phyloP scores from a whole-genome alignment of 2,329 filamentous ascomycete genomes.

The Microsporum ferrugineum region DNA sequence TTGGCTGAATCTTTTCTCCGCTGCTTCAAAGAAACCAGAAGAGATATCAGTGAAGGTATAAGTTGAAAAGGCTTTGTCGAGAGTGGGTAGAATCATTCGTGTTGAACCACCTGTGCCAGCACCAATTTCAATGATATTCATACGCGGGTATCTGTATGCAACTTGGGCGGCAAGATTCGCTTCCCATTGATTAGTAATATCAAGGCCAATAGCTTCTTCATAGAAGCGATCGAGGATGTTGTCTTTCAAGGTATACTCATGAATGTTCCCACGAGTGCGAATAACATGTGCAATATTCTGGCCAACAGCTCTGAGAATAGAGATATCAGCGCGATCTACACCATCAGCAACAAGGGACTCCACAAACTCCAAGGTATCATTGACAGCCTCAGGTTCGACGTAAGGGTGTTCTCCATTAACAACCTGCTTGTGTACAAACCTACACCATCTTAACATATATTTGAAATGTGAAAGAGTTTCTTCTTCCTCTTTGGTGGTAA shows the following conservation, averaged over 20 bases:
- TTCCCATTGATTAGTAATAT: constrained; percentile 17
- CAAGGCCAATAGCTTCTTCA: constrained; percentile 7
- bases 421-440: background rate
- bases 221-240: constrained; percentile 13
- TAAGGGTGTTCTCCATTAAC: background rate
- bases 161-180: constrained; percentile 26
- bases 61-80: constrained; percentile 24
- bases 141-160: constrained; percentile 31
- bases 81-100: constrained; percentile 21
- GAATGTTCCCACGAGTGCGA: constrained; percentile 22
- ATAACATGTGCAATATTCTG: constrained; percentile 26
- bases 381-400: background rate
- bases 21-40: constrained; percentile 32
- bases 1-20: constrained; percentile 21
- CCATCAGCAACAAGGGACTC: background rate
- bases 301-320: constrained; percentile 11
- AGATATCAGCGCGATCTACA: background rate
- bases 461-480: background rate
- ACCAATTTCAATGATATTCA: constrained; percentile 35
- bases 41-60: constrained; percentile 41
- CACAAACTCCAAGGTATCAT: background rate
- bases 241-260: constrained; percentile 18
- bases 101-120: constrained; percentile 38
- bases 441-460: background rate
- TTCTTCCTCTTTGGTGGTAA: background rate